Conservation (phyloP, 345 rosid genomes). For the Bruguiera sexangula region DNA sequence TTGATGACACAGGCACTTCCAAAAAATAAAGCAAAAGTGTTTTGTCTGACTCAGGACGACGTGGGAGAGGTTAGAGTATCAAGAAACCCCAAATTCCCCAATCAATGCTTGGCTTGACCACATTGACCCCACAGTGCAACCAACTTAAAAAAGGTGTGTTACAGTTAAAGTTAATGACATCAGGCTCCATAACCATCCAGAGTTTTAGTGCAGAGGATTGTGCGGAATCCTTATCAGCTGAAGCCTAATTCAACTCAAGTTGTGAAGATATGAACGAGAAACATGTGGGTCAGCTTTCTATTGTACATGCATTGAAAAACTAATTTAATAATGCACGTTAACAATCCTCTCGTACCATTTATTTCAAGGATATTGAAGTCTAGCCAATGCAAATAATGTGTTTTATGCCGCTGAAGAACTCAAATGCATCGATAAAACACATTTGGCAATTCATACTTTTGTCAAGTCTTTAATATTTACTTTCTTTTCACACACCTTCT, state of each 20-base stretch:
- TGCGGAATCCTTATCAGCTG: not conserved
- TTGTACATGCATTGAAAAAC: no score
- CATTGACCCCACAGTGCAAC: slow-evolving; percentile 18
- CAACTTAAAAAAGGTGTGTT: not conserved
- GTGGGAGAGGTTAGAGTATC: slow-evolving; percentile 30
- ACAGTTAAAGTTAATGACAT: slow-evolving; percentile 3
- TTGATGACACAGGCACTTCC: slow-evolving; percentile 32
- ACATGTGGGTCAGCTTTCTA: no score
- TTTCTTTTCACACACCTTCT: no score
- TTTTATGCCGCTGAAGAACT: no score
- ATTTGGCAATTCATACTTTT: no score
- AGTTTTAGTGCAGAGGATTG: not conserved
- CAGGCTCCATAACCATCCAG: slow-evolving; percentile 9
- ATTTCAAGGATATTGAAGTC: no score
- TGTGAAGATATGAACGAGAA: no score
- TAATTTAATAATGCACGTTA: no score
- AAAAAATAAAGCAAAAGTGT: slow-evolving; percentile 28
- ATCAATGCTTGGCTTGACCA: slow-evolving; percentile 13
- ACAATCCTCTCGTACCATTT: no score
- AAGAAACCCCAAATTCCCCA: slow-evolving; percentile 34
- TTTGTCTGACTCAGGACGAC: slow-evolving; percentile 55
- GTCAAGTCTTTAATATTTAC: no score
- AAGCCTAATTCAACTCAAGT: not conserved
- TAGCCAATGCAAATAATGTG: no score
- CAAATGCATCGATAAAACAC: no score